Conservation (phyloP, 2,329 filamentous ascomycete species). For the Herpomyces periplanetae region DNA sequence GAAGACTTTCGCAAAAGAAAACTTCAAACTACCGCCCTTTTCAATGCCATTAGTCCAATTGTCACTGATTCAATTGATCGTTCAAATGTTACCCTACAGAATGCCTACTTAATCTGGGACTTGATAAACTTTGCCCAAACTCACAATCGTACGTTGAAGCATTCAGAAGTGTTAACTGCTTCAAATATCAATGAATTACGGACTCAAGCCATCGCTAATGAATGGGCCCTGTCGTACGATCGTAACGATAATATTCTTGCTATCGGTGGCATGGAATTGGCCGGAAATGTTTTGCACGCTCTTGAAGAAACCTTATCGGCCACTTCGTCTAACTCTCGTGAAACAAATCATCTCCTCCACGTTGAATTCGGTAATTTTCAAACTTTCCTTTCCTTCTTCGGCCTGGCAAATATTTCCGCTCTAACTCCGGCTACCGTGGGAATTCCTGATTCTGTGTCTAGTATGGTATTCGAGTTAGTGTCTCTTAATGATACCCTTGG, state of each 20-base stretch:
- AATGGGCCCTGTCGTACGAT: conserved; percentile 55
- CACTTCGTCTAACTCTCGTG: too few species aligned
- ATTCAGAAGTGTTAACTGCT: conserved; percentile 16
- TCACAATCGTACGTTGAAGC: conserved; percentile 14
- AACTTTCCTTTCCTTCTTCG: conserved; percentile 13
- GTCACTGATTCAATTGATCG: conserved; percentile 13
- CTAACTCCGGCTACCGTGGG: conserved; percentile 24
- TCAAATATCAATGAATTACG: conserved; percentile 20
- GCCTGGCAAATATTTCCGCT: conserved; percentile 9
- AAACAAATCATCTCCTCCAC: conserved; percentile 9
- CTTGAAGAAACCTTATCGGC: conserved; percentile 10
- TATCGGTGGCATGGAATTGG: conserved; percentile 11
- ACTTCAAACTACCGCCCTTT: conserved; percentile 14
- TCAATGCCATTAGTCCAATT: conserved; percentile 12
- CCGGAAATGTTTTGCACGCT: conserved; percentile 10
- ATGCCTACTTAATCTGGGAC: conserved; percentile 21
- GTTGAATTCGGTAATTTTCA: conserved; percentile 12
- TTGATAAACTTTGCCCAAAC: conserved; percentile 20
- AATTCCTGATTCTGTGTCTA: conserved; percentile 44
- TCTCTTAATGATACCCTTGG: too few species aligned
- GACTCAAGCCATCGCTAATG: conserved; percentile 34
- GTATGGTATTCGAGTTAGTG: conserved; percentile 36
- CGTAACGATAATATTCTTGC: conserved; percentile 11
- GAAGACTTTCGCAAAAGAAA: conserved; percentile 12
- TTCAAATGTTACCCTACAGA: conserved; percentile 15